Base-by-base conservation (phyloP, 2,329 filamentous ascomycete genomes). In the Penicillium brasilianum region DNA sequence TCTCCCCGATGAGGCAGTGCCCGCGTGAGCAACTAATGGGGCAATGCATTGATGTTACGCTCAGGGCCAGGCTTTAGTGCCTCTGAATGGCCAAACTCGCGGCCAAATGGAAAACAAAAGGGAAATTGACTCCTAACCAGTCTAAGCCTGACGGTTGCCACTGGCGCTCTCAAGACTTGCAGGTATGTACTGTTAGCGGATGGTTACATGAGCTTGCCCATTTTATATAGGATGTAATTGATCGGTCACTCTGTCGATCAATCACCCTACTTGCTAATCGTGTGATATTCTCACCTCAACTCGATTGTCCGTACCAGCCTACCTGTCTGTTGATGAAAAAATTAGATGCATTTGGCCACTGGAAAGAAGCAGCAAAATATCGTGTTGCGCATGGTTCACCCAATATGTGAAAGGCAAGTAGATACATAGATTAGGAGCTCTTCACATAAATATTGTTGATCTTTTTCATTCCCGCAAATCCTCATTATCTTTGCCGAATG, bases 1-100 rank as follows among this genome's bases (percentile, higher is more conserved):
- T 4, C 13, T 18, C 34, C 36, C 37, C 16, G 39, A 14, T 28
- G 52, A 37, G 52, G 37, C 39, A 55, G 25, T 41, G 52, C 28
- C 28, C 52, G 10, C 30, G 37, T 55, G 39, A 53, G 50, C 32
- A 53, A 3, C 50, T 22, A 34, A 13, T 53, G 46, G n/a, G 20
- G 30, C 46, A 34, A 20, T 34, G 46, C 46, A 50, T 34, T 14
- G 30, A 50, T 18, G n/a, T n/a, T 32, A 50, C 46, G 30, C 46
- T 50, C 46, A 32, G 28, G 25, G n/a, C 28, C 28, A 18, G 13
- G 2, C 14, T 34, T 18, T 8, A 8, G 28, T 34, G n/a, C 28
- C 28, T 53, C 34, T 53, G 20, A 53, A 28, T 53, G 50, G 28
- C 46, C n/a, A 48, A 48, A 10, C 22, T 43, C 9, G 20, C 9